Percentiles rank a stretch among this genome's conserved stretches.
Conservation (phyloP, 768 basidiomycete genomes). For the Rhodotorula kratochvilovae region DNA sequence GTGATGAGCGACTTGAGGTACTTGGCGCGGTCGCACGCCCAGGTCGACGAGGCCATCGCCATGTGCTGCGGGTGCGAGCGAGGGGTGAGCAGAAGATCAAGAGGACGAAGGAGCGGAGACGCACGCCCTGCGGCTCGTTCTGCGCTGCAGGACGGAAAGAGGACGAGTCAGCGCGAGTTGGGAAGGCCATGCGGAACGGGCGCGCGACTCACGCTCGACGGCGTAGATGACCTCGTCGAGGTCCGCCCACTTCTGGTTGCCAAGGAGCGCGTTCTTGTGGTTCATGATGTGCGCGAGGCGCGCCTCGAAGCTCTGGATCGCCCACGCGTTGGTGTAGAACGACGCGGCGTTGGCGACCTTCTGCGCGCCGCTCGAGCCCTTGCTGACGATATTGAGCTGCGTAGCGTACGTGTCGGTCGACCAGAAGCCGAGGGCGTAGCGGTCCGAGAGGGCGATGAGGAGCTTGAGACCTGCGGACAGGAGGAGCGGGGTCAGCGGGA, state of each 20-base stretch:
- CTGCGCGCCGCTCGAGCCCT: constrained; percentile 33
- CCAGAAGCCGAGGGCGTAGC: constrained; percentile 45
- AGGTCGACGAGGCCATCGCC: constrained; percentile 32
- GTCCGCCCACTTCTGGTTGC: constrained; percentile 41
- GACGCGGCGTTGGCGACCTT: constrained; percentile 37
- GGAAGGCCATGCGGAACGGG: background rate
- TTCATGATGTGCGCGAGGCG: constrained; percentile 41
- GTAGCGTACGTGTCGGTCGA: constrained; percentile 43
- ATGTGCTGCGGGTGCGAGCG: constrained; percentile 27
- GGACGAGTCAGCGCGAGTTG: background rate
- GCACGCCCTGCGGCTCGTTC: constrained; percentile 42
- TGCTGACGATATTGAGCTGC: constrained; percentile 38
- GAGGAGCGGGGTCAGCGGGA: background rate
- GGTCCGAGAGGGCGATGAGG: constrained; percentile 43
- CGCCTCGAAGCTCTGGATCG: constrained; percentile 37
- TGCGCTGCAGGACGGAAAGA: constrained; percentile 27
- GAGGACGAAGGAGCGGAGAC: background rate
- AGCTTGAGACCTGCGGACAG: constrained; percentile 40
- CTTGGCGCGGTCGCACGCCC: constrained; percentile 42
- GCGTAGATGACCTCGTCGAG: constrained; percentile 42
- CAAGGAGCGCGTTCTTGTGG: constrained; percentile 40
- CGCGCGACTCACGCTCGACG: constrained; percentile 19
- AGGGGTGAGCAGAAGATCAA: background rate
- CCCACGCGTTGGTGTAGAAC: constrained; percentile 40
- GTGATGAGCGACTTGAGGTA: constrained; percentile 37